Evolutionary conservation across 2,329 filamentous ascomycete species (phyloP), one percentile per base, ranked within the genome.

Genomic region (Coniochaeta sp.): DNA sequence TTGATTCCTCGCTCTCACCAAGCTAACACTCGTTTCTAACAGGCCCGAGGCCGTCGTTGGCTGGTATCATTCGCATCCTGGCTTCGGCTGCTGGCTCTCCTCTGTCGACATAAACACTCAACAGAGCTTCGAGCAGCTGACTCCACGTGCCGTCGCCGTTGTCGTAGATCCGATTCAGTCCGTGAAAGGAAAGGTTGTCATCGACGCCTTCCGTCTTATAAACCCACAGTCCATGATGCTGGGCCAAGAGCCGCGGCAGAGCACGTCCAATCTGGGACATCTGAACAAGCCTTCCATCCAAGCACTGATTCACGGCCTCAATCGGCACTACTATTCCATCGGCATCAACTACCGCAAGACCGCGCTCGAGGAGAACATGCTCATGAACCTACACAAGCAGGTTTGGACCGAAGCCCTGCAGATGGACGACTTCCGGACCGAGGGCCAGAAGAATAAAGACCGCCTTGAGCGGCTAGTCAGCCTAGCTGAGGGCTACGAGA

Each of bases 271-370:
- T 79, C 78, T 99, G 71, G 95, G 96, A 28, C 95, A 99, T 74
- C 84, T 99, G 67, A 98, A 99, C 82, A 99, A 99, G 79, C 96
- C 95, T 28, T 97, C 93, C n/a, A 99, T 99, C 66, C 96, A 99
- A 79, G 93, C 96, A 38, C 88, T 99, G 61, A 99, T 99, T 65
- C 95, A 99, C 76, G 95, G 95, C 61, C 84, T 99, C 52, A 99
- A 99, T 81, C 85, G 95, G 70, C 95, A 99, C 80, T 99, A 99
- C 83, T 99, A 99, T 83, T 96, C 91, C 69, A 99, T 99, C 72
- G 93, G 86, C 62, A 98, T 99, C 79, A 93, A 97, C 78, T 99
- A 99, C 78, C 85, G 93, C 72, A 99, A 99, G 81, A 96, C 93
- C 0, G 93, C 91, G 1, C 81, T 99, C 58, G 95, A 99, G 75